A percentile compares a stretch with the other conserved stretches of the same genome.
Conservation (phyloP, 306 rosid genomes). For the Gillenia trifoliata region DNA sequence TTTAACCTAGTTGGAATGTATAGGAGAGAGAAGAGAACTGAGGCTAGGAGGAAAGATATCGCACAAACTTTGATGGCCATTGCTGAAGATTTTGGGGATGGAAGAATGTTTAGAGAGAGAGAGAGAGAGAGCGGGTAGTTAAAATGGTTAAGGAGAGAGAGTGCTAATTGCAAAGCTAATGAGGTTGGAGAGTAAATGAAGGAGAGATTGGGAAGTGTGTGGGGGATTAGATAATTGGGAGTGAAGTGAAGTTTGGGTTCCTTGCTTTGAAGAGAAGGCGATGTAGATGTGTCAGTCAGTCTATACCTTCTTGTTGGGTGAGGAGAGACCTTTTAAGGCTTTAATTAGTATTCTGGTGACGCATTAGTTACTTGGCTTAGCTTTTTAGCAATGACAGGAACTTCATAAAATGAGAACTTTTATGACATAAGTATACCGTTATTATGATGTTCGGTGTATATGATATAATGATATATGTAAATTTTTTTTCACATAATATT, state of each 20-base stretch:
- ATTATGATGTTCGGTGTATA: too few species aligned
- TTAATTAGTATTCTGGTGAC: background rate
- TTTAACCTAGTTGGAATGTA: slow-evolving; percentile 60
- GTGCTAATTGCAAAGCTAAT: background rate
- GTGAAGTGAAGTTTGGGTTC: slow-evolving; percentile 13
- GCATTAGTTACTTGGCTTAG: background rate
- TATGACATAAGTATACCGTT: background rate
- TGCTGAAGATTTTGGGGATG: slow-evolving; percentile 11
- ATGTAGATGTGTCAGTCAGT: background rate
- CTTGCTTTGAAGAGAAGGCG: slow-evolving; percentile 39
- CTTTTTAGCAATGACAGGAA: background rate
- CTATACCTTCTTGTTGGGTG: background rate
- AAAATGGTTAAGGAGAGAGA: background rate
- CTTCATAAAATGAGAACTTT: background rate
- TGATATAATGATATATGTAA: too few species aligned
- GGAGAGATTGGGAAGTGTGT: slow-evolving; percentile 9
- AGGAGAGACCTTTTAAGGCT: background rate
- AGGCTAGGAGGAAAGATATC: slow-evolving; percentile 40
- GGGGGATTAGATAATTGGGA: background rate
- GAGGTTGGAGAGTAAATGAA: background rate
- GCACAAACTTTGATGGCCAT: slow-evolving; percentile 65
- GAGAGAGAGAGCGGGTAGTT: background rate
- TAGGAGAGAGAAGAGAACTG: slow-evolving; percentile 41
- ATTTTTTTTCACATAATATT: too few species aligned
- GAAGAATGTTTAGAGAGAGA: background rate